Evolutionary conservation across 2,329 filamentous ascomycete species (phyloP), one percentile per base, ranked within the genome.

Genomic region (Fusarium penzigii): DNA sequence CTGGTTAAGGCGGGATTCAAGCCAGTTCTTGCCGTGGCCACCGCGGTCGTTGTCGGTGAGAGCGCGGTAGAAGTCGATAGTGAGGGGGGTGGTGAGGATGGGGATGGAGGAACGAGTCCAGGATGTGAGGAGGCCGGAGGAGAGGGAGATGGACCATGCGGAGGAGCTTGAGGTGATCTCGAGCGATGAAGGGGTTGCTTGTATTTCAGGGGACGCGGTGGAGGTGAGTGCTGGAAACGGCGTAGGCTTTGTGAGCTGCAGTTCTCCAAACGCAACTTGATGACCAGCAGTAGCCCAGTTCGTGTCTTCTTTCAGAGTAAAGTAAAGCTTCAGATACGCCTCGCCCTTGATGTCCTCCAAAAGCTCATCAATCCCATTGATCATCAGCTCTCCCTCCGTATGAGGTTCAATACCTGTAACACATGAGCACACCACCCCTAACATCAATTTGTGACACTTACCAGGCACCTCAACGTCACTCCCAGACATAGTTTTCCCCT

Each of bases 31-130:
- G 1, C 83, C 84, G 57, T 82, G 81, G 7, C 74, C 72, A 0
- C 79, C 79, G 5, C 75, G 73, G 64, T 89, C 86, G 64, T 88
- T 88, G 69, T 88, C 84, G 0, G 85, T 88, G 38, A 80, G 75
- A 1, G 86, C 81, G 39, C 86, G 84, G 73, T 85, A 88, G 65
- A 89, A 81, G 55, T 78, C 76, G 39, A 86, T 72, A 2, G 69
- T 57, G 3, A 78, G 61, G 1, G 78, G 76, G 29, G 74, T 64
- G 5, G 73, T 75, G 44, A 82, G 71, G 29, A 80, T 62, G 56
- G 78, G 77, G 3, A 58, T 49, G 3, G 53, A 46, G 2, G 65
- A 58, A 12, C 75, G 69, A 12, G 65, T 70, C 69, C 79, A 76
- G 47, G 70, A 77, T 5, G 65, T 65, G 11, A 81, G 66, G 3